Base-by-base conservation (phyloP, 306 rosid genomes). In the Quercus gilva region DNA sequence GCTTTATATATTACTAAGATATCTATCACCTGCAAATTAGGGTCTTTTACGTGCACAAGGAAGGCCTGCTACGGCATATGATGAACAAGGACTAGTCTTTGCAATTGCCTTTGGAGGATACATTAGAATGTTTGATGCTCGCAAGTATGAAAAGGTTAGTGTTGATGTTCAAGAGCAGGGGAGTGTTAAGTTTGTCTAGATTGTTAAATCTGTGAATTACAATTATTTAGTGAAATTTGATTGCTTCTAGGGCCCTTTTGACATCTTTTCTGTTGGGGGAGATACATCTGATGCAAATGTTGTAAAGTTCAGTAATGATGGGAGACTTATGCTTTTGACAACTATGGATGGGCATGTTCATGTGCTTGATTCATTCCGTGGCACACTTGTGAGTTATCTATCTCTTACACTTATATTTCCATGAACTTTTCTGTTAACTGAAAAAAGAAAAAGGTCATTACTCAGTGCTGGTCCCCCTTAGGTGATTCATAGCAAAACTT, bases 11-110 rank as follows among this genome's bases (percentile, higher is more conserved):
- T 1, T 18, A 49, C 58, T 28, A 13, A 45, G 68, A 63, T 75
- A 33, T 64, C 31, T 20, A 31, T 64, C 33, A 19, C 41, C 3
- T 5, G 65, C 63, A 55, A 58, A 67, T 55, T 79, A 92, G 99
- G 99, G 97, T 83, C 99, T 91, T 55, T 76, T 92, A 78, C 96
- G 83, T 35, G 98, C 91, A 77, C 97, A 95, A 90, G 99, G 98
- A 88, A 92, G 97, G 85, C 99, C 99, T 80, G 96, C 97, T 77
- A 83, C 91, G 19, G 87, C 98, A 28, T 95, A 95, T 41, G 99
- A 95, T 76, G 98, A 95, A 79, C 99, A 91, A 87, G 99, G 99
- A 56, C 88, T 89, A 55, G 91, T 95, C 64, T 93, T 95, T 87
- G 90, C 98, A 70, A 70, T 95, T 88, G 98, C 99, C 74, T 95